Evolutionary conservation across 1,139 yeast species (phyloP).

Genomic region (Ogataea hybrid): DNA sequence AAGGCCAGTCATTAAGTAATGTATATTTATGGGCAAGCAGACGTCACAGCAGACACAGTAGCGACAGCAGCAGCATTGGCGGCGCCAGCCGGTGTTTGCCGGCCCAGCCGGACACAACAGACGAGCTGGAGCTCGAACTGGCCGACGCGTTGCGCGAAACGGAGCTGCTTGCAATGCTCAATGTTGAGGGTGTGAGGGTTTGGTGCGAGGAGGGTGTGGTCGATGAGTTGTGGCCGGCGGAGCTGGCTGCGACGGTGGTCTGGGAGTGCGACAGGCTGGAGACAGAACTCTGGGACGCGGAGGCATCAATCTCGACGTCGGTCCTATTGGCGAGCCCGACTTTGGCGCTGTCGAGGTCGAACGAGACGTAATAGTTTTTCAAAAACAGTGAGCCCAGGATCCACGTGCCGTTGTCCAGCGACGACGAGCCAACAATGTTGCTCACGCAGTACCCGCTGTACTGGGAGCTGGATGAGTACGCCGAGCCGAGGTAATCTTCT

Average conservation of each 20-base stretch:
- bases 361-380: slow-evolving; percentile 55
- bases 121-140: not conserved
- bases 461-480: slow-evolving; percentile 36
- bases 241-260: not conserved
- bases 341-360: slow-evolving; percentile 47
- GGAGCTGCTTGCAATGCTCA: not conserved
- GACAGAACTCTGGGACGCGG: slow-evolving; percentile 8
- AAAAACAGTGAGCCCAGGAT: slow-evolving; percentile 63
- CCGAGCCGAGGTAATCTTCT: slow-evolving; percentile 46
- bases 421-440: slow-evolving; percentile 55
- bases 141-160: not conserved
- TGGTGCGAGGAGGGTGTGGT: not conserved
- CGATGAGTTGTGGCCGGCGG: not conserved
- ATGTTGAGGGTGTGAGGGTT: not conserved
- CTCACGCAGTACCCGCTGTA: slow-evolving; percentile 59
- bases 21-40: not conserved
- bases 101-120: slow-evolving; percentile 4
- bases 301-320: slow-evolving; percentile 21
- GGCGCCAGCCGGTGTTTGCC: not conserved
- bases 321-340: slow-evolving; percentile 51
- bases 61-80: slow-evolving; percentile 1
- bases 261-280: slow-evolving; percentile 1
- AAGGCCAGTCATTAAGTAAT: slow-evolving; percentile 6
- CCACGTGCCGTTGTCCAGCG: slow-evolving; percentile 37
- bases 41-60: not conserved